Conservation (phyloP, 1,284 basidiomycete genomes). For the Schizophyllum commune region DNA sequence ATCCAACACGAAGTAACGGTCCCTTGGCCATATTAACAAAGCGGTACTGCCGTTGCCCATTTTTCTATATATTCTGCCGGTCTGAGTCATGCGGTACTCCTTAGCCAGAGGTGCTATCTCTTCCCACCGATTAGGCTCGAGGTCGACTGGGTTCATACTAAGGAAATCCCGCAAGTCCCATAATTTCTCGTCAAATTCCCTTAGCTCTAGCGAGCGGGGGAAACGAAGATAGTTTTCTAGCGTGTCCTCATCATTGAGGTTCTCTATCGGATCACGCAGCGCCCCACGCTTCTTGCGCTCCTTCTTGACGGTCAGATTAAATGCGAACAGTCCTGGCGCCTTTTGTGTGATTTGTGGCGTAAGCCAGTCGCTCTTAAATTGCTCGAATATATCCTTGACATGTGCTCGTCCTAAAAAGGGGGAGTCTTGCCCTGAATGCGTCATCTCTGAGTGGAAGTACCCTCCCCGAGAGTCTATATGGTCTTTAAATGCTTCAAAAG, state of each 20-base stretch:
- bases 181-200: background rate
- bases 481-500: constrained; percentile 12
- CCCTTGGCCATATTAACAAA: background rate
- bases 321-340: too few species aligned
- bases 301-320: too few species aligned
- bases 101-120: background rate
- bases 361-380: background rate
- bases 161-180: background rate
- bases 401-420: constrained; percentile 2
- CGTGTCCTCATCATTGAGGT: background rate
- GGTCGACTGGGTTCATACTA: background rate
- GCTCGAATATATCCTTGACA: constrained; percentile 9
- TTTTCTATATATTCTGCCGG: background rate
- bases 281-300: too few species aligned
- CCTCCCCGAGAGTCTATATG: constrained; percentile 8
- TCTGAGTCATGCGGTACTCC: background rate
- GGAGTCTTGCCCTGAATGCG: background rate
- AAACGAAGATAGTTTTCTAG: background rate
- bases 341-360: background rate
- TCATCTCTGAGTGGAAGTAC: constrained; percentile 1
- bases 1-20: background rate
- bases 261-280: background rate
- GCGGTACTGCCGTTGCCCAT: background rate
- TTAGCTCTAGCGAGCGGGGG: background rate
- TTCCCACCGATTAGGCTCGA: background rate